Base-by-base conservation (phyloP, 192 early-diverging fungal species). In the Powellomyces hirtus region DNA sequence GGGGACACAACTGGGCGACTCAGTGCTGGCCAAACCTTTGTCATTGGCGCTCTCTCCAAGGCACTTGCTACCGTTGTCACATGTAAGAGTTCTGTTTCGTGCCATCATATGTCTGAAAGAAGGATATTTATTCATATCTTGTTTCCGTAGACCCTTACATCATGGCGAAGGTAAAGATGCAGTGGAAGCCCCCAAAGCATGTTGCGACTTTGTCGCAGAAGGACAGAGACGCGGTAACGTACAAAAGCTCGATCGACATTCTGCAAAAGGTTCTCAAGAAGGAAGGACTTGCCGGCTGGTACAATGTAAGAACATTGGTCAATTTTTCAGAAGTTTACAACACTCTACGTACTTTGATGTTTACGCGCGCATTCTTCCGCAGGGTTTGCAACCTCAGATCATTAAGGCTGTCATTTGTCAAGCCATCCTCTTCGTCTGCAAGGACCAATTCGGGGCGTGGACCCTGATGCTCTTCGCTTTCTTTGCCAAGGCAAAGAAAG, bases 381-480 rank as follows among this genome's bases (percentile, higher is more conserved):
- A 93, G 89, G 97, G 97, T 34, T 95, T 99, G 92, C 86, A 90
- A 78, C 86, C 95, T 10, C 97, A 99, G 81, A 96, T 99, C 64
- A 82, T 89, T 71, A 99, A 99, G 83, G 97, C 95, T n/a, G 97
- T 99, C n/a, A 80, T 99, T 59, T 93, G 93, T 7, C 97, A 99
- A 74, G 95, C 97, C n/a, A 83, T 99, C 64, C 78, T 99, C 55
- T 96, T 99, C 73, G 91, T 95, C 78, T 88, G 91, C 78, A 98
- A 96, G 75, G 97, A 99, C 73, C 88, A 94, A 72, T 85, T 96
- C 61, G 88, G 87, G 20, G 74, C 77, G 31, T 91, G 89, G 67
- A 91, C 90, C 16, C 64, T 92, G 8, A 24, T 89, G 5, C 38
- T 88, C 22, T 91, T 88, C 35, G 22, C 68, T 11, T 38, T 78